phyloP scores from a whole-genome alignment of 257 asterid species.

The Dorcoceras hygrometricum region DNA sequence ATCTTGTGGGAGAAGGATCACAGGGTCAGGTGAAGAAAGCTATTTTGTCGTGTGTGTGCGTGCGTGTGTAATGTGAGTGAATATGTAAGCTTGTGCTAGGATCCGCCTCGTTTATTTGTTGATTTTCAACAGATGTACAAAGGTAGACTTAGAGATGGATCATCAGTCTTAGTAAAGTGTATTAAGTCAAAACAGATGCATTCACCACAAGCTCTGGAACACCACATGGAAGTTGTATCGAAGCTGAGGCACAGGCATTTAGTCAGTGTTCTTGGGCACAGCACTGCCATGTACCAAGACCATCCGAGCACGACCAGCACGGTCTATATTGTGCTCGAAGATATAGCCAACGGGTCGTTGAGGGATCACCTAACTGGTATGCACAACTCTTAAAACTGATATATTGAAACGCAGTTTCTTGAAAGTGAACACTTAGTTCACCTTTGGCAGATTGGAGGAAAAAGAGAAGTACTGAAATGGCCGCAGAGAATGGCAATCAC shows the following conservation, averaged over 20 bases:
- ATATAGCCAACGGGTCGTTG: slow-evolving; percentile 63
- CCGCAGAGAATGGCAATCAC: slow-evolving; percentile 86
- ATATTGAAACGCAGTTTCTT: not conserved
- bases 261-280: slow-evolving; percentile 91
- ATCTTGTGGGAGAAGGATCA: slow-evolving; percentile 81
- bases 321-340: slow-evolving; percentile 73
- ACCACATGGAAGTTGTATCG: slow-evolving; percentile 89
- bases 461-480: slow-evolving; percentile 81
- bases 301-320: slow-evolving; percentile 81
- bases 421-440: not conserved
- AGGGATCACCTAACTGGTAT: slow-evolving; percentile 80
- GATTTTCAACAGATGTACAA: slow-evolving; percentile 51
- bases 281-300: slow-evolving; percentile 83
- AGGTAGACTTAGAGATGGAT: slow-evolving; percentile 89
- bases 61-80: not conserved
- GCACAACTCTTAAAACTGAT: not conserved
- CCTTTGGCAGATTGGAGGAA: slow-evolving; percentile 75
- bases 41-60: slow-evolving; percentile 2
- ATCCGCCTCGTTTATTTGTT: not conserved
- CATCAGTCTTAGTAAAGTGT: slow-evolving; percentile 78
- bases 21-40: slow-evolving; percentile 69
- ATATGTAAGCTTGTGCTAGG: not conserved
- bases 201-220: slow-evolving; percentile 75
- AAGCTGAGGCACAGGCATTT: slow-evolving; percentile 90
- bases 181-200: slow-evolving; percentile 81